phyloP scores from a whole-genome alignment of 2,329 filamentous ascomycete species.

The Claviceps fusiformis region DNA sequence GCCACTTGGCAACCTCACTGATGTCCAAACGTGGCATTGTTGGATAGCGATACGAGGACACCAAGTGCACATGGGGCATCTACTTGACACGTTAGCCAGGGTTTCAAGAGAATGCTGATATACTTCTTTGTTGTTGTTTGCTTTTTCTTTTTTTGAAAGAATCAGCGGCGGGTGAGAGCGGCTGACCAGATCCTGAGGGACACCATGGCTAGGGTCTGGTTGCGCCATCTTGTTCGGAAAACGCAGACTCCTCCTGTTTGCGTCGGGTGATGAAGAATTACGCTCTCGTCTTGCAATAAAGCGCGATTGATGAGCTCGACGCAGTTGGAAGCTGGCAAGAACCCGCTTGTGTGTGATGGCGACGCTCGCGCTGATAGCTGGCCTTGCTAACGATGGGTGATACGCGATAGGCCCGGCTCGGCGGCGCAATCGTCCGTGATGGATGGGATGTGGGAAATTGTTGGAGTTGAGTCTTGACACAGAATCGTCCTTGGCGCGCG shows the following conservation, averaged over 20 bases:
- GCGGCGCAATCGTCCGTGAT: slow-evolving; percentile 8
- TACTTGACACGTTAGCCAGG: slow-evolving; percentile 22
- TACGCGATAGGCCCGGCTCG: neutral
- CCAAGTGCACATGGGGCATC: slow-evolving; percentile 80
- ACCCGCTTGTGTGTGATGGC: neutral
- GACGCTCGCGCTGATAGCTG: neutral
- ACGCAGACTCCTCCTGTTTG: slow-evolving; percentile 1
- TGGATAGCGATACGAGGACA: slow-evolving; percentile 74
- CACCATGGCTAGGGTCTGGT: slow-evolving; percentile 27
- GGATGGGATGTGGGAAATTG: slow-evolving; percentile 1
- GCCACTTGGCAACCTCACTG: slow-evolving; percentile 68
- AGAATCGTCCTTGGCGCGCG: slow-evolving; percentile 8
- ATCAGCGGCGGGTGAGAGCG: neutral
- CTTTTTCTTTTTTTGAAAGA: neutral
- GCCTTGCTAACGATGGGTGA: neutral
- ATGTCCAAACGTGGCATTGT: slow-evolving; percentile 56
- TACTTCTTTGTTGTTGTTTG: neutral
- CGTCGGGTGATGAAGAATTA: neutral
- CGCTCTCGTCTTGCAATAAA: neutral
- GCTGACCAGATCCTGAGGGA: slow-evolving; percentile 29
- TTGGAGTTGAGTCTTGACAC: slow-evolving; percentile 1
- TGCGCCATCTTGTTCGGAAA: slow-evolving; percentile 22
- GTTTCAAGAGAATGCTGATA: neutral
- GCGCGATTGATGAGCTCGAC: neutral
- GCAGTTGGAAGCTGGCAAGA: neutral